Evolutionary conservation across 768 basidiomycete species (phyloP), one percentile per base, ranked within the genome.

Genomic region (Mycena venus): DNA sequence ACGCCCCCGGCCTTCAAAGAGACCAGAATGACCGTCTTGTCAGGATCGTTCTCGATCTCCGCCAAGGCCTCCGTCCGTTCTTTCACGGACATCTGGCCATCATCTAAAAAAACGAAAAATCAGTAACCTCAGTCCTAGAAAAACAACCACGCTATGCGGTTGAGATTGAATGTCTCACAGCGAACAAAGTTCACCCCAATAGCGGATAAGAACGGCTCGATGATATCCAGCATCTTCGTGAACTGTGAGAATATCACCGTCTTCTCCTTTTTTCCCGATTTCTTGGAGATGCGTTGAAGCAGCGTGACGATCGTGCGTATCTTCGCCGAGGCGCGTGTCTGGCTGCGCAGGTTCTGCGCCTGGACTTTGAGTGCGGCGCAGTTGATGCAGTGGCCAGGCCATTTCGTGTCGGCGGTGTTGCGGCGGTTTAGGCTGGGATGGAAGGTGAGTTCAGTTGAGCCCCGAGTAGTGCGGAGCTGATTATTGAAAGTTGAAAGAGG

Each of bases 241-340:
- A 95, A 96, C 79, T 98, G 97, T 0, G 95, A 97, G 81, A 99
- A 99, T 31, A 99, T 92, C 75, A 99, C 99, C 0, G 97, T 97
- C 88, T 99, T 99, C 80, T 98, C 96, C 74, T 84, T 82, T 15
- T 86, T 81, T 21, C 88, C 83, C 12, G 90, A 88, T 64, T 89
- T 85, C 62, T 86, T 83, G 15, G 92, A 88, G 64, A 96, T 91
- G 17, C 90, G 87, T 19, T 85, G 78, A 36, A 99, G 85, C 11
- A 99, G 82, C 77, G 92, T 87, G 47, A 97, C 77, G 51, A 95
- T 89, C 88, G 93, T 95, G 32, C 92, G 89, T 67, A 96, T 95
- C 83, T 99, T 99, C n/a, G 97, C 92, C 4, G 95, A 96, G 27
- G 90, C 87, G 0, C 93, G 94, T 5, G 91, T 92, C n/a, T 91